Evolutionary conservation across 768 basidiomycete genomes (phyloP).

Genomic region (Boletus reticulatus): DNA sequence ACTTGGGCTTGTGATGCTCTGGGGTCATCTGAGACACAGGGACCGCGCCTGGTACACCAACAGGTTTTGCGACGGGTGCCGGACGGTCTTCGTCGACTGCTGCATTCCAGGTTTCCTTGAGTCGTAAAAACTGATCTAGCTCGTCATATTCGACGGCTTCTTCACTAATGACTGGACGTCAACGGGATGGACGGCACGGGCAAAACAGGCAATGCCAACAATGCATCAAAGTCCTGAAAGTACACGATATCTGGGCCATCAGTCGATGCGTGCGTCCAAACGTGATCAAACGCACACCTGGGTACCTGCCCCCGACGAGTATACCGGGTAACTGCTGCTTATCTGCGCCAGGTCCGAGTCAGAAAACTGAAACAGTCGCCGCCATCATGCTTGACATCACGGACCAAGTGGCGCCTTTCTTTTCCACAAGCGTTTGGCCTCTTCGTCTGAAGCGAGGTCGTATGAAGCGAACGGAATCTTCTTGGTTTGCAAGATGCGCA

Average conservation of each 20-base stretch:
- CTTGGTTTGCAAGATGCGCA: slow-evolving; percentile 82
- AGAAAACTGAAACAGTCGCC: background rate
- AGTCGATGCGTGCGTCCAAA: background rate
- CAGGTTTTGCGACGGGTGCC: slow-evolving; percentile 52
- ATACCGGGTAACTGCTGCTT: slow-evolving; percentile 86
- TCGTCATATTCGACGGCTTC: slow-evolving; percentile 81
- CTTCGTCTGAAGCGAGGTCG: slow-evolving; percentile 82
- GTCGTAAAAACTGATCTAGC: slow-evolving; percentile 66
- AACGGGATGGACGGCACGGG: slow-evolving; percentile 1
- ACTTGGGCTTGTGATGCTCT: slow-evolving; percentile 60
- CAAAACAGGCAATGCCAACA: slow-evolving; percentile 46
- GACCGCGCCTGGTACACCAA: slow-evolving; percentile 80
- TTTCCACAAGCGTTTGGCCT: slow-evolving; percentile 77
- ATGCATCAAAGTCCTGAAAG: slow-evolving; percentile 64
- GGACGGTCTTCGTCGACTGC: slow-evolving; percentile 59
- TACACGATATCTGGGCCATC: slow-evolving; percentile 2
- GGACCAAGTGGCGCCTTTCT: slow-evolving; percentile 72
- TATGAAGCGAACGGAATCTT: slow-evolving; percentile 81
- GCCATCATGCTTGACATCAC: slow-evolving; percentile 4
- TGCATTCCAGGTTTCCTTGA: slow-evolving; percentile 67
- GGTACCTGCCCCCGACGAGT: slow-evolving; percentile 71
- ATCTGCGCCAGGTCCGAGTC: slow-evolving; percentile 39
- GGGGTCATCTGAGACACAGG: slow-evolving; percentile 79
- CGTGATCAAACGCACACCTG: slow-evolving; percentile 56
- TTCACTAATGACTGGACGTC: slow-evolving; percentile 49